Conservation (phyloP, 441 rosid species). For the Metrosideros polymorpha region DNA sequence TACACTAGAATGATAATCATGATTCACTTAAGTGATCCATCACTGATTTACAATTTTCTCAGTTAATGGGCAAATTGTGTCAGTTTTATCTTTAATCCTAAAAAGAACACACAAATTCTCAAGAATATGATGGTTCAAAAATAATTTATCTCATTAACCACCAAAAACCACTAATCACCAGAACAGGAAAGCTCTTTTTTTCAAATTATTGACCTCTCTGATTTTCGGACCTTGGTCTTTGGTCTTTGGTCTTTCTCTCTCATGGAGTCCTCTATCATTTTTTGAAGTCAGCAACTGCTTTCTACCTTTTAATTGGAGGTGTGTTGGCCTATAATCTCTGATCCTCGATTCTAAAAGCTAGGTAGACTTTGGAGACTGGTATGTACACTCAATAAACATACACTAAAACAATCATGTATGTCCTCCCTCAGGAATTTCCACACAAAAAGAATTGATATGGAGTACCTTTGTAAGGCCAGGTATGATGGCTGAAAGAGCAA, state of each 20-base stretch:
- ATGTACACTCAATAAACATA: too few species aligned
- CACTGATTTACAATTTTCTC: not conserved
- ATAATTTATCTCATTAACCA: not conserved
- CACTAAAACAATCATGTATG: too few species aligned
- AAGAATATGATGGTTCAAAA: not conserved
- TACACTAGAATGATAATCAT: not conserved
- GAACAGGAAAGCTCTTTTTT: not conserved
- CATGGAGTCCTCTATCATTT: not conserved
- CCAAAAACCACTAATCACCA: not conserved
- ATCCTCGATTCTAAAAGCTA: not conserved
- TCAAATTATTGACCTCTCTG: not conserved
- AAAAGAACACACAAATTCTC: not conserved
- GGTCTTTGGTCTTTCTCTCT: not conserved
- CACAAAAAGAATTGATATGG: not conserved
- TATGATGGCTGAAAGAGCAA: not conserved
- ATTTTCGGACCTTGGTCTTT: not conserved
- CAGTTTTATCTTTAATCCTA: not conserved
- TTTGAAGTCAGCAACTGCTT: too few species aligned
- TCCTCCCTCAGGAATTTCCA: not conserved
- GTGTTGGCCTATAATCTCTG: not conserved
- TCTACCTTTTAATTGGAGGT: not conserved
- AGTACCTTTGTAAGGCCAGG: not conserved
- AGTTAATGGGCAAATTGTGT: not conserved
- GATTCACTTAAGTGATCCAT: not conserved
- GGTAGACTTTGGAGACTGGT: not conserved